A percentile compares a stretch with the other conserved stretches of the same genome.
Evolutionary conservation across 179 eudicot species (phyloP).

Genomic region (Drosera spatulata): DNA sequence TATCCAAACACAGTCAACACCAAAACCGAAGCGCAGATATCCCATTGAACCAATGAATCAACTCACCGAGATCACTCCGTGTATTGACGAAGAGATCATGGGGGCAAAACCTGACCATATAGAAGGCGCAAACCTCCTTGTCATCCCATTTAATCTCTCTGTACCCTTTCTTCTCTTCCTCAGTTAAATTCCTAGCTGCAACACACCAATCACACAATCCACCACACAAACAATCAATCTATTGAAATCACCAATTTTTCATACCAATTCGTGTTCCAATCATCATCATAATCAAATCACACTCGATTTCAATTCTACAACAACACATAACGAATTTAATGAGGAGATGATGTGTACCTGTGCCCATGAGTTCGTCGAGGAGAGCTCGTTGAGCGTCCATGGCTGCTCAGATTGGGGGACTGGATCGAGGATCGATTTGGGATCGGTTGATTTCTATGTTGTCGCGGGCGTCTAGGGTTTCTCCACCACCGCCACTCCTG

Average conservation of each 20-base stretch:
- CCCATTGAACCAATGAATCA: neutral
- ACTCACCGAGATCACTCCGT: slow-evolving; percentile 86
- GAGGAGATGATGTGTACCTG: slow-evolving; percentile 36
- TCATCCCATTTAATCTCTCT: slow-evolving; percentile 88
- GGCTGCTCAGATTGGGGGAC: neutral
- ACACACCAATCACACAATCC: neutral
- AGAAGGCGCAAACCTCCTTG: slow-evolving; percentile 74
- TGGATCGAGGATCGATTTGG: too few relatives aligned
- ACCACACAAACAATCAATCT: too few relatives aligned
- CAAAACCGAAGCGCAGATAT: too few relatives aligned
- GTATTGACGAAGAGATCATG: slow-evolving; percentile 96
- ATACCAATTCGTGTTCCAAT: too few relatives aligned
- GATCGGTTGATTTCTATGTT: too few relatives aligned
- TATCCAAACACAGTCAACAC: too few relatives aligned
- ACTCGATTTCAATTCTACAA: too few relatives aligned
- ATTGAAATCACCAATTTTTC: too few relatives aligned
- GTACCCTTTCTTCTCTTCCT: slow-evolving; percentile 82
- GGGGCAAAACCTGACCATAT: slow-evolving; percentile 96
- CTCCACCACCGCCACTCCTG: too few relatives aligned
- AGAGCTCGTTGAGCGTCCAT: slow-evolving; percentile 99
- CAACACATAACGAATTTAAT: too few relatives aligned
- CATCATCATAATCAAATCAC: too few relatives aligned
- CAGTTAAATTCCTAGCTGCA: slow-evolving; percentile 85
- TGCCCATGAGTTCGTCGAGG: slow-evolving; percentile 96
- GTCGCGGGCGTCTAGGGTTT: too few relatives aligned